phyloP scores from a whole-genome alignment of 805 yeast genomes.

The Zygosaccharomyces rouxii region DNA sequence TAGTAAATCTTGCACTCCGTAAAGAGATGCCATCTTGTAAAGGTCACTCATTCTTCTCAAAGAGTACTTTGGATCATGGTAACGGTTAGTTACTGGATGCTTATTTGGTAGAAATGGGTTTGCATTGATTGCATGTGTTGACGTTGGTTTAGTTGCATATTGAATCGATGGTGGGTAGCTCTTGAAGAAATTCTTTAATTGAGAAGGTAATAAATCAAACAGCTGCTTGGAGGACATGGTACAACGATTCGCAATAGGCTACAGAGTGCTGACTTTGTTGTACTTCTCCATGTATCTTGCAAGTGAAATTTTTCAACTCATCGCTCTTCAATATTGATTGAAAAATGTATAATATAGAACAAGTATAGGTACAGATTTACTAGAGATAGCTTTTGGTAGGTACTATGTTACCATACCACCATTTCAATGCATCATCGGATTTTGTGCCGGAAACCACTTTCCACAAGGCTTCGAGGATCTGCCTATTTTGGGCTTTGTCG shows the following conservation, averaged over 20 bases:
- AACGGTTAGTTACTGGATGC: constrained; percentile 73
- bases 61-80: constrained; percentile 75
- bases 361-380: not conserved
- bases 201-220: constrained; percentile 61
- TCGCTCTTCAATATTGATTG: not conserved
- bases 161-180: constrained; percentile 74
- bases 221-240: constrained; percentile 28
- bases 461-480: constrained; percentile 23
- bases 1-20: constrained; percentile 72
- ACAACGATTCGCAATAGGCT: not conserved
- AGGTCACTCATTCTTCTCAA: constrained; percentile 78
- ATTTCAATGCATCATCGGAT: constrained; percentile 22
- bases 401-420: constrained; percentile 28
- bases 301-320: not conserved
- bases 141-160: constrained; percentile 61
- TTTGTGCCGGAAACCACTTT: constrained; percentile 16
- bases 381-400: constrained; percentile 5
- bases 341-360: not conserved
- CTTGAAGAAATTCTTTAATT: constrained; percentile 67
- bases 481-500: constrained; percentile 3
- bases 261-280: not conserved
- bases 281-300: not conserved
- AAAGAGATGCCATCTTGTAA: constrained; percentile 74
- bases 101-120: constrained; percentile 86
- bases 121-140: constrained; percentile 61